A percentile compares a stretch with the other conserved stretches of the same genome.
Evolutionary conservation across 2,329 filamentous ascomycete genomes (phyloP).

Genomic region (Fusarium coicis): DNA sequence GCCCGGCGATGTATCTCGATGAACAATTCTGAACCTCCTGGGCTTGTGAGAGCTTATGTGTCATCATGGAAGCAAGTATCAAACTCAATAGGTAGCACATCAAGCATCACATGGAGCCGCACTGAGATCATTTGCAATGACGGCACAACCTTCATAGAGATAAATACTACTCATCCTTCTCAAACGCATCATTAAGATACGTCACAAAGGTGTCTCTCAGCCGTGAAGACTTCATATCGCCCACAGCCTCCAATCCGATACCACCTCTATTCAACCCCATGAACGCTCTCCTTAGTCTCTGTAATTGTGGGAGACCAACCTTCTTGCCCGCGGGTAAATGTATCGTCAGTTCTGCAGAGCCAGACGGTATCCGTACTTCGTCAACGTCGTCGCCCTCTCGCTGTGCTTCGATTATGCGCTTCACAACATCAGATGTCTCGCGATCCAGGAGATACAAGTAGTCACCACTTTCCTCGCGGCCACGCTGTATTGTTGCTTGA

Average conservation of each 20-base stretch:
- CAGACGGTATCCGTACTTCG: conserved; percentile 62
- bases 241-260: conserved; percentile 67
- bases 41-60: not conserved
- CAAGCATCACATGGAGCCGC: not conserved
- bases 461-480: conserved; percentile 72
- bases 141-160: not conserved
- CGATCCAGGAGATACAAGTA: conserved; percentile 85
- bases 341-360: conserved; percentile 61
- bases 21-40: not conserved
- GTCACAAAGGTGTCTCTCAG: conserved; percentile 72
- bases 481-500: conserved; percentile 74
- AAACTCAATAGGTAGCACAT: not conserved
- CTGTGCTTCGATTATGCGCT: conserved; percentile 74
- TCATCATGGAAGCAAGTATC: not conserved
- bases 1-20: not conserved
- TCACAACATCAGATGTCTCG: conserved; percentile 80
- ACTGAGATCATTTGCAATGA: not conserved
- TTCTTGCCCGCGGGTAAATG: conserved; percentile 71
- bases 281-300: conserved; percentile 81
- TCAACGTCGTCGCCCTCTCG: conserved; percentile 72
- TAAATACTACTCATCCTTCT: conserved; percentile 61
- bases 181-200: conserved; percentile 74
- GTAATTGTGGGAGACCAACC: conserved; percentile 78
- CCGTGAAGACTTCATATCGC: conserved; percentile 63
- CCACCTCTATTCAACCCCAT: conserved; percentile 78